Base-by-base conservation (phyloP, 1,284 basidiomycete species). In the Malassezia sympodialis region DNA sequence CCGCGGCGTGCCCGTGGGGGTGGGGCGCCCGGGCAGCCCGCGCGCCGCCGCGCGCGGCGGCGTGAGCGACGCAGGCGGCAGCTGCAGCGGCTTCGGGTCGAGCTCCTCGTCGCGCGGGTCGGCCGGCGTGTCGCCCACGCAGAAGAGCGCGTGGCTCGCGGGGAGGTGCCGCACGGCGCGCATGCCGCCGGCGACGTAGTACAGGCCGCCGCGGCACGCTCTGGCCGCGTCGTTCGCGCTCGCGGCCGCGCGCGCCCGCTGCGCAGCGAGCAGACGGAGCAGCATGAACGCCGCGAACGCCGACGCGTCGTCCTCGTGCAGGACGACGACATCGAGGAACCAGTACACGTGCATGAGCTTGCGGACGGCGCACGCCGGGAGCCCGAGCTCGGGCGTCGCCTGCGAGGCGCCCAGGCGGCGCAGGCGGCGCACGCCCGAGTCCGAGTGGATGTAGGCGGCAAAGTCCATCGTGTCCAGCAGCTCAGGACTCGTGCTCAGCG, bases 301-400 rank as follows among this genome's bases (percentile, higher is more conserved):
- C 14, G 49, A 52, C 14, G 28, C 14, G 14, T 47, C 44, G 37
- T 57, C 49, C 17, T 57, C 55, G 28, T 48, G 48, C 31, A 57
- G 37, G 34, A 57, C 55, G 11, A 57, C 44, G 3, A 49, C 27
- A 26, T 57, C 55, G 21, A 43, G 24, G 42, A 51, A 51, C 54
- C 54, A 56, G 27, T 43, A 46, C 15, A 17, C 32, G 2, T 43
- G 27, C n/a, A 56, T 27, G 3, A 56, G 34, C 3, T 40, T 26
- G 2, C 17, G 15, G 23, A 56, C 19, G 8, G 40, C 19, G 10
- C 11, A 28, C 8, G n/a, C 27, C 6, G 27, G 21, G 8, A 21
- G n/a, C 19, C 35, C 49, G n/a, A 32, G 17, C 10, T 19, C 12
- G n/a, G 14, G 28, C 28, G 43, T 15, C 15, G n/a, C 17, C 8